phyloP scores from a whole-genome alignment of 2,329 filamentous ascomycete species.

The Sporothrix globosa region DNA sequence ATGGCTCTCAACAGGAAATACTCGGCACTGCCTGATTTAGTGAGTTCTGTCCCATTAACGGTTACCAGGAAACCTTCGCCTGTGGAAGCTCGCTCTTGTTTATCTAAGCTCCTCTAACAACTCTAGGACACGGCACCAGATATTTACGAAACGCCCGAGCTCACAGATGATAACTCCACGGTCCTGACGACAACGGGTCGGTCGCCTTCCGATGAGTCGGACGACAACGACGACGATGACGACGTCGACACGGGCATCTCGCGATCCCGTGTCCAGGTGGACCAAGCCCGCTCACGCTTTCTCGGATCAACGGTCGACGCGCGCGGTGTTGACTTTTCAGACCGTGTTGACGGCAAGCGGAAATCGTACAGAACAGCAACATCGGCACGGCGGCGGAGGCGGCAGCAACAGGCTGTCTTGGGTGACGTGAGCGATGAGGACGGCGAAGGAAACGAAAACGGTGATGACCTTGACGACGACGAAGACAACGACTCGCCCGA shows the following conservation, averaged over 20 bases:
- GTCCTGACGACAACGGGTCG: constrained; percentile 64
- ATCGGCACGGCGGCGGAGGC: constrained; percentile 57
- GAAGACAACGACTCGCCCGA: constrained; percentile 39
- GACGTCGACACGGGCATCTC: constrained; percentile 71
- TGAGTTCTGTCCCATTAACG: constrained; percentile 45
- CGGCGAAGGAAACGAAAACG: constrained; percentile 44
- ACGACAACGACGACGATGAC: constrained; percentile 64
- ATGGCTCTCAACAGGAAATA: constrained; percentile 84
- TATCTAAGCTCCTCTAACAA: constrained; percentile 35
- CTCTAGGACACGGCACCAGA: constrained; percentile 84
- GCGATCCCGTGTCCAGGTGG: constrained; percentile 72
- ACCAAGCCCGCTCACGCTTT: constrained; percentile 80
- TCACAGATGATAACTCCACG: constrained; percentile 88
- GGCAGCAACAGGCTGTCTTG: constrained; percentile 54
- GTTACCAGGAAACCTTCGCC: too few relatives aligned
- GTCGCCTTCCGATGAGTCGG: constrained; percentile 58
- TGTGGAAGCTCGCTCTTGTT: background rate
- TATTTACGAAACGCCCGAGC: constrained; percentile 93
- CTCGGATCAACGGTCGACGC: constrained; percentile 75
- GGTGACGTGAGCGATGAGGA: constrained; percentile 78
- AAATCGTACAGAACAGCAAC: constrained; percentile 80
- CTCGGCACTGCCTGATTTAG: constrained; percentile 77
- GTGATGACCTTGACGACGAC: constrained; percentile 28
- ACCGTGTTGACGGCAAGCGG: constrained; percentile 79
- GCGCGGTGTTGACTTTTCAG: constrained; percentile 81